Base-by-base conservation (phyloP, 129 eudicot genomes). In the Artemisia annua region DNA sequence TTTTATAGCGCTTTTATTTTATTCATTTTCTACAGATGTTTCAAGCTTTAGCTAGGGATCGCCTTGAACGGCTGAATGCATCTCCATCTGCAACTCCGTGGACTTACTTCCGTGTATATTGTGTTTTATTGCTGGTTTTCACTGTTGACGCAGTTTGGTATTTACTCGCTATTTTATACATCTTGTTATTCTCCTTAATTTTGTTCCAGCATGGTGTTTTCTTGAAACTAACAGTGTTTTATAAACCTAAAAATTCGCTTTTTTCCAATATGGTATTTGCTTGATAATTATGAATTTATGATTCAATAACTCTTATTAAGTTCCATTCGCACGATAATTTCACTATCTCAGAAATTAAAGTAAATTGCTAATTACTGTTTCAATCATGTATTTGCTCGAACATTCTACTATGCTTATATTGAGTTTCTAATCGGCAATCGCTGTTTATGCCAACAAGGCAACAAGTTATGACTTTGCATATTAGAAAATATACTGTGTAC, bases 21-120 rank as follows among this genome's bases (percentile, higher is more conserved):
- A 44, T 51, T 22, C 7, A 39, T 66, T 49, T 59, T 80, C 43
- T 70, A 62, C 77, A 90, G 98, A 94, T 94, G 98, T 94, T 94
- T 81, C 98, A 94, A 90, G 96, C 97, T 60, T 85, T 94, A 78
- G 96, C 97, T 66, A 87, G 93, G 80, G 98, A 94, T 59, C 89
- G 98, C 63, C 98, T 93, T 70, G 97, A 93, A 66, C 92, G 96
- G 19, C 61, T 93, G 78, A 93, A 93, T 82, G 95, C 97, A 64
- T 93, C 98, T 85, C 98, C 98, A 74, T 84, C 97, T 57, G 97
- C 87, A 68, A 90, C 98, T 72, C 98, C 97, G 14, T 79, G 87
- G 95, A 84, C 95, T 61, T 92, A 92, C 83, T 89, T 89, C 64
- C 98, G 98, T 61, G 98, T 87, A 78, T 93, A 89, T 83, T 87